A percentile compares a stretch with the other conserved stretches of the same genome.
phyloP scores from a whole-genome alignment of 495 filamentous ascomycete species.

The Chlorociboria aeruginascens region DNA sequence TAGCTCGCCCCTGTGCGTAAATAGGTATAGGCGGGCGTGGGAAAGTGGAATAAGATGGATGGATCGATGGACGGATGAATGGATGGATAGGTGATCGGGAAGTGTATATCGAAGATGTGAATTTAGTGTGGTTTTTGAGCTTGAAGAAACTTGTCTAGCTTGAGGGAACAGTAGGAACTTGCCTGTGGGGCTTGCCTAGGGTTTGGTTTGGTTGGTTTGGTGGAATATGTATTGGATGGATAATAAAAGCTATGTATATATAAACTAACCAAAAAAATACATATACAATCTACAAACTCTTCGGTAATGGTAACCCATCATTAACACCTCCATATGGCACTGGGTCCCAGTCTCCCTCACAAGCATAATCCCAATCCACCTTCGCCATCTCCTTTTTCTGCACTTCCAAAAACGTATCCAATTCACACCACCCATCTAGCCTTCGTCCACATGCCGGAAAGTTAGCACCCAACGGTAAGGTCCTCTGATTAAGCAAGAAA shows the following conservation, averaged over 20 bases:
- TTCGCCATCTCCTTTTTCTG: constrained; percentile 31
- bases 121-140: no score
- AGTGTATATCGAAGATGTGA: no score
- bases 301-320: constrained; percentile 25
- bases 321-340: constrained; percentile 30
- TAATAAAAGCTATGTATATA: no score
- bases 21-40: no score
- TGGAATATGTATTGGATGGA: no score
- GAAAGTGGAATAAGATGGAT: no score
- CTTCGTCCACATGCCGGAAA: constrained; percentile 42
- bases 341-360: constrained; percentile 35
- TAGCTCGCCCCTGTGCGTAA: no score
- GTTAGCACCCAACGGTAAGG: constrained; percentile 43
- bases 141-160: no score
- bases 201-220: no score
- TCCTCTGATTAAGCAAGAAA: constrained; percentile 53
- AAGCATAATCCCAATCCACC: constrained; percentile 41
- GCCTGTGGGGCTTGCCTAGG: no score
- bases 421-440: constrained; percentile 55
- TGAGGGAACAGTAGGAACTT: no score
- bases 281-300: background rate
- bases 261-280: background rate
- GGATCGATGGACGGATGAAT: background rate
- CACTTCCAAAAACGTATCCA: constrained; percentile 40
- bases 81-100: background rate